Base-by-base conservation (phyloP, 2,329 filamentous ascomycete genomes). In the Mycogone perniciosa region DNA sequence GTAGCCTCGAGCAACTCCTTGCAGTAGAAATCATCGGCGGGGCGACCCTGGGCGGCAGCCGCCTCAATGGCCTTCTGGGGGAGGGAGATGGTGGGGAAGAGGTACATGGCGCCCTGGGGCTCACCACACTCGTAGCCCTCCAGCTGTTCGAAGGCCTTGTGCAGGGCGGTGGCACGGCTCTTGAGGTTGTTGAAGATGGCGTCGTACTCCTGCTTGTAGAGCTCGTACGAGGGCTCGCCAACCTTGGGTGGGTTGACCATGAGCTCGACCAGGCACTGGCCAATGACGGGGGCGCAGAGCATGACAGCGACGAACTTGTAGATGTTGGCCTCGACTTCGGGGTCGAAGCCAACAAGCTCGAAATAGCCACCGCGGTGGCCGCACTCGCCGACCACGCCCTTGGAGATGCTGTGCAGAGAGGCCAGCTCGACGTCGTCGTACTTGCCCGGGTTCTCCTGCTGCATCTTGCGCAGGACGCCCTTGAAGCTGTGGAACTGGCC, bases 231-330 rank as follows among this genome's bases (percentile, higher is more conserved):
- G 11, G 89, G 88, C 54, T 95, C 86, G 53, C 93, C 92, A 60
- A 83, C 71, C 64, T 80, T 79, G 37, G 93, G 93, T 48, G 93
- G 93, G 77, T 97, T 96, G 64, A 96, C 90, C 92, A 97, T 96
- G 67, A 96, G 76, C 75, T 97, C 93, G 55, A 99, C 88, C 44
- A 97, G 79, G 73, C 93, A 97, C 77, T 99, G 93, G 54, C 91
- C 92, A 59, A 96, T 81, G 61, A 99, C 93, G 29, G 93, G 92
- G 46, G 93, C 86, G 73, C 93, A 99, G 59, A 99, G 85, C 74
- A 88, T 92, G 74, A 99, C 97, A 68, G 87, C 93, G 65, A 97
- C 87, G 68, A 96, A 96, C 76, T 99, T 99, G 83, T 97, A 97
- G 70, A 99, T 91, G 75, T 97, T 86, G 58, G 86, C 88, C 64